Evolutionary conservation across 352 stramenopile genomes (phyloP).

Genomic region (Phytophthora cryptogea): DNA sequence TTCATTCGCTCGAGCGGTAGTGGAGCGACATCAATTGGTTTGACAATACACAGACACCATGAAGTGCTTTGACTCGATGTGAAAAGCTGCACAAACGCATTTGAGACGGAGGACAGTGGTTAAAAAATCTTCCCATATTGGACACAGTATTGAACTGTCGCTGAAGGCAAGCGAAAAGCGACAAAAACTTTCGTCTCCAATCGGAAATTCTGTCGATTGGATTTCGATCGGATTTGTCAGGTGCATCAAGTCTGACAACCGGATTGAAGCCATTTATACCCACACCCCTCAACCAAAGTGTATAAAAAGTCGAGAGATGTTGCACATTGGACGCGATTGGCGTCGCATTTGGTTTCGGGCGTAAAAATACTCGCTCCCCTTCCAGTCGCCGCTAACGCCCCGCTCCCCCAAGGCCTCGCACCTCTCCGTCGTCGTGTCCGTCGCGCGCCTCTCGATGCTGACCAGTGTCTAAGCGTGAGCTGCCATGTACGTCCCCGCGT

Average conservation of each 20-base stretch:
- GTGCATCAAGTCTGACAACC: too few relatives aligned
- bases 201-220: too few relatives aligned
- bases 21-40: constrained; percentile 7
- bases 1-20: constrained; percentile 11
- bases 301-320: too few relatives aligned
- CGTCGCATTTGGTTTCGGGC: too few relatives aligned
- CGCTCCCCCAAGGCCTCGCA: not conserved
- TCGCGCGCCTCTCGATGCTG: constrained; percentile 25
- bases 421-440: not conserved
- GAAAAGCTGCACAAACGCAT: constrained; percentile 1
- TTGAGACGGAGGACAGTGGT: not conserved
- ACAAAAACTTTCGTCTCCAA: too few relatives aligned
- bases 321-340: too few relatives aligned
- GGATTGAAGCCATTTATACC: too few relatives aligned
- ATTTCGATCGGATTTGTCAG: too few relatives aligned
- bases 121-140: too few relatives aligned
- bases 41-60: constrained; percentile 8
- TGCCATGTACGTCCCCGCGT: constrained; percentile 14
- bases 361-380: constrained; percentile 30
- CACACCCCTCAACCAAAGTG: too few relatives aligned
- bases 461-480: constrained; percentile 21
- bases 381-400: not conserved
- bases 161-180: too few relatives aligned
- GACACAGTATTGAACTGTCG: too few relatives aligned
- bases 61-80: not conserved